Percentiles rank a stretch among this genome's conserved stretches.
These are phyloP conservation scores for Toxicodendron radicans DNA, from an alignment of 345 rosid species.

Conservation along the genomic window DNA sequence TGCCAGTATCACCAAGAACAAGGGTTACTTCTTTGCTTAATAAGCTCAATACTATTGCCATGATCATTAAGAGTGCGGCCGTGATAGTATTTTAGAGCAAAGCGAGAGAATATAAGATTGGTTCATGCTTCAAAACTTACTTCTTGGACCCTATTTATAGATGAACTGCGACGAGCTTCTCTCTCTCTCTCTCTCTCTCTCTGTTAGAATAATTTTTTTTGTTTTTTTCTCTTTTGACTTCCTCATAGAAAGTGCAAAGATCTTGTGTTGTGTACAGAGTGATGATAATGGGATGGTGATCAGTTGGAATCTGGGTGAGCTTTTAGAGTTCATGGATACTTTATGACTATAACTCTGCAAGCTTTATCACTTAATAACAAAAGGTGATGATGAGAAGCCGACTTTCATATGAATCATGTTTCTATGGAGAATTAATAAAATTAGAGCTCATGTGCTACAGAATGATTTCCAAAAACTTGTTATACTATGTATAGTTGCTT, in stretches of 20 bases:
- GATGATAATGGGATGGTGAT: not conserved
- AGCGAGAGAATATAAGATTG: not conserved
- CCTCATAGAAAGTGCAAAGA: not conserved
- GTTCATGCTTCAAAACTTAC: not conserved
- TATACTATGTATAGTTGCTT: too few species aligned
- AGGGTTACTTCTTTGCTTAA: not conserved
- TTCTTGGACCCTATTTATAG: constrained; percentile 6
- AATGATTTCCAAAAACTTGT: not conserved
- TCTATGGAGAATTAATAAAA: not conserved
- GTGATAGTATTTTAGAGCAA: not conserved
- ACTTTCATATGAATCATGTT: too few species aligned
- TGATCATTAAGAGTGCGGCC: not conserved
- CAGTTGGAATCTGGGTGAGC: not conserved
- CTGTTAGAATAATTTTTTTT: not conserved
- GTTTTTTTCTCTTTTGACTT: not conserved
- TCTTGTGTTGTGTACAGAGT: not conserved
- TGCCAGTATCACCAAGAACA: constrained; percentile 31
- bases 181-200: too few species aligned
- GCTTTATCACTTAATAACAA: not conserved
- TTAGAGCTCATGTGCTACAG: not conserved
- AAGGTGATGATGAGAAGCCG: not conserved
- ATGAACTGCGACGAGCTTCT: not conserved
- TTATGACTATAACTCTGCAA: not conserved
- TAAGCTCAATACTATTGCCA: constrained; percentile 3
- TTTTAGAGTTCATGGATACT: not conserved